Percentiles rank a stretch among this genome's conserved stretches.
Evolutionary conservation across 345 rosid genomes (phyloP).

Genomic region (Heritiera littoralis): DNA sequence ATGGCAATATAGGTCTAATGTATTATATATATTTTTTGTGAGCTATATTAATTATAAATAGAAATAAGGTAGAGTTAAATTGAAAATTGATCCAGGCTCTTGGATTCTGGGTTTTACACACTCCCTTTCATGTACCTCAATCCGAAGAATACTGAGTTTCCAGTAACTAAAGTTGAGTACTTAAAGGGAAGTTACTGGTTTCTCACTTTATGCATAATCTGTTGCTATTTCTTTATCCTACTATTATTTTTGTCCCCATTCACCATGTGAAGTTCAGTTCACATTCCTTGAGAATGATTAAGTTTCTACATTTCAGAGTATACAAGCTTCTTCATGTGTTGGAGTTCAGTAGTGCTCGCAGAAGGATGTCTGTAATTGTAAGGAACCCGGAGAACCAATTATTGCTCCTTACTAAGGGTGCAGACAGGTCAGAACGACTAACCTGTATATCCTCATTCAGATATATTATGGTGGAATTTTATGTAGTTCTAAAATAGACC

Average conservation of each 20-base stretch:
- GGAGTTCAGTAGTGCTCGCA: constrained; percentile 84
- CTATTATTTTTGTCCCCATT: not conserved
- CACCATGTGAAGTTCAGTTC: constrained; percentile 3
- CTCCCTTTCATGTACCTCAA: not conserved
- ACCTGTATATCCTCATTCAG: constrained; percentile 10
- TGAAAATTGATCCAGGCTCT: not conserved
- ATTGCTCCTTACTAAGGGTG: constrained; percentile 80
- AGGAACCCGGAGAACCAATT: constrained; percentile 54
- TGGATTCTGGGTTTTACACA: not conserved
- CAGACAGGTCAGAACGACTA: constrained; percentile 74
- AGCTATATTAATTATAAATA: not conserved
- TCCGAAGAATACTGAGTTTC: not conserved
- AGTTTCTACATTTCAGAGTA: constrained; percentile 42
- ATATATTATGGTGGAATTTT: constrained; percentile 8
- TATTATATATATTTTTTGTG: not conserved
- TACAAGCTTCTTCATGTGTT: constrained; percentile 79
- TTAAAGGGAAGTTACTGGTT: constrained; percentile 2
- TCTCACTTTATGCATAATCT: not conserved
- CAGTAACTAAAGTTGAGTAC: not conserved
- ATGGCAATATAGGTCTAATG: not conserved
- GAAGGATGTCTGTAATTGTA: constrained; percentile 92
- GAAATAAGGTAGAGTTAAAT: not conserved
- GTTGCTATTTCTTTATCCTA: not conserved
- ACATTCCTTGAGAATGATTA: constrained; percentile 12
- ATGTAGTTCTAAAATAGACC: constrained; percentile 20